Conservation (phyloP, 495 filamentous ascomycete species). For the Thermochaetoides thermophila region DNA sequence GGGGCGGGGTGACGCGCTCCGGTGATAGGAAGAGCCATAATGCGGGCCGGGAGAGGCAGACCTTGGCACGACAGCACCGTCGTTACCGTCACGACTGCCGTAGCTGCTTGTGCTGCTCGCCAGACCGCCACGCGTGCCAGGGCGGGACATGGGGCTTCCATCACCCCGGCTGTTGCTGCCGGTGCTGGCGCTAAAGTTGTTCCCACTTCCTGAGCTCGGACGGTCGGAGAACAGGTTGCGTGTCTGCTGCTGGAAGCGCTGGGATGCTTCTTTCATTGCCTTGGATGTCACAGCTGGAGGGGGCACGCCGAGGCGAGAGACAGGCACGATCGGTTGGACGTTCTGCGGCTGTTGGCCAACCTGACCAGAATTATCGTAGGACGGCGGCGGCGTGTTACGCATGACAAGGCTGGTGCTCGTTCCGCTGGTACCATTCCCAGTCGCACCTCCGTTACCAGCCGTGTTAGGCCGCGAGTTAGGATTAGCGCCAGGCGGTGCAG, state of each 20-base stretch:
- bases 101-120: background rate
- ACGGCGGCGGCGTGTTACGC: slow-evolving; percentile 66
- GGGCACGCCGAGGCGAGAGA: slow-evolving; percentile 71
- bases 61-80: too few species aligned
- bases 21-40: too few species aligned
- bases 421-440: too few species aligned
- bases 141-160: slow-evolving; percentile 26
- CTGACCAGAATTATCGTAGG: slow-evolving; percentile 61
- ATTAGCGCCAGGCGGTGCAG: slow-evolving; percentile 41
- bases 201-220: too few species aligned
- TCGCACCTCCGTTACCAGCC: slow-evolving; percentile 30
- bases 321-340: too few species aligned
- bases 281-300: slow-evolving; percentile 82
- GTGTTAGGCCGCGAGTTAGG: slow-evolving; percentile 24
- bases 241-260: slow-evolving; percentile 71
- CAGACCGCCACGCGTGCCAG: slow-evolving; percentile 20
- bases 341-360: background rate
- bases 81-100: too few species aligned
- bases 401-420: too few species aligned
- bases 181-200: slow-evolving; percentile 1
- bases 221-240: slow-evolving; percentile 58
- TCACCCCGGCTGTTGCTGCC: background rate
- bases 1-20: too few species aligned
- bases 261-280: slow-evolving; percentile 85
- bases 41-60: too few species aligned